Base-by-base conservation (phyloP, 306 rosid genomes). In the Vachellia collinsii region DNA sequence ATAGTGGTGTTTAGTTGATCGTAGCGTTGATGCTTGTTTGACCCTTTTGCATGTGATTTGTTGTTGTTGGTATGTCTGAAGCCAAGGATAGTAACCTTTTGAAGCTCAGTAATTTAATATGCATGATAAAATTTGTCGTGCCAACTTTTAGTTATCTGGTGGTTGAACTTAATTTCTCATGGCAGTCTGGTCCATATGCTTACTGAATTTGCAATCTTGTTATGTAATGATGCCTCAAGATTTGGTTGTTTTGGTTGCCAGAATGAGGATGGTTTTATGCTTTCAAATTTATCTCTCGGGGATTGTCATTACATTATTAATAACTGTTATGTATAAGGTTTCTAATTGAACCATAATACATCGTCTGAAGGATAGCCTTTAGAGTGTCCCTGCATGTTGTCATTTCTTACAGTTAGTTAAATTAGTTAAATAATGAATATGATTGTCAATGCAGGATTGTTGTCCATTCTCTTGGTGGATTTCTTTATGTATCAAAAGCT, bases 381-480 rank as follows among this genome's bases (percentile, higher is more conserved):
- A 42, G 43, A 34, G 25, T 19, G 46, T 50, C 20, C 23, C 71
- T 63, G 10, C 62, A 9, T n/a, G 23, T 43, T 62, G 34, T 12
- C 41, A 47, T 71, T 71, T 71, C 20, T 71, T 41, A 11, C 50
- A 53, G 23, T 19, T 7, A 42, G 1, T 70, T 47, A 47, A 36
- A 19, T 72, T 46, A 76, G 62, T 62, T 79, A 65, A 41, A 6
- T 79, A 51, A 17, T 11, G 8, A 42, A 62, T 83, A 25, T 48
- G 41, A 65, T 79, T 84, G 76, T 77, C 16, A 29, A 51, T 75
- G 80, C 80, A 81, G 91, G 66, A 70, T 85, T 70, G 50, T 69
- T 34, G 42, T 51, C 62, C 53, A 78, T 38, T 51, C 22, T 0
- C 39, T 51, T 63, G 53, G 68, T 62, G 79, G 59, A 47, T 54